phyloP scores from a whole-genome alignment of 2,329 filamentous ascomycete species.

The Pseudocercospora eumusae region DNA sequence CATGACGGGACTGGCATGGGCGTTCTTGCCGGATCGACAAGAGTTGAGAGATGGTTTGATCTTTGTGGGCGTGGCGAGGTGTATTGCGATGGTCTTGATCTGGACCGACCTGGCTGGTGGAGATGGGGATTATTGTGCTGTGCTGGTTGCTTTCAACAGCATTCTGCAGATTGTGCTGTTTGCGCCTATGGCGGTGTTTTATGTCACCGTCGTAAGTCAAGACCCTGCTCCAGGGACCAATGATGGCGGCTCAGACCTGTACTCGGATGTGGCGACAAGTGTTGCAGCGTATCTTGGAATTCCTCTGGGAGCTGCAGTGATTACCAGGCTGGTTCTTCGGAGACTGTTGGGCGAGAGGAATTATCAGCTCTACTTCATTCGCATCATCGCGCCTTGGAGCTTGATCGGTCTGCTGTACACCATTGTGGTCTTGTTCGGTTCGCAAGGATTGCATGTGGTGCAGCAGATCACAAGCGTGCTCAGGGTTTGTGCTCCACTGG shows the following conservation, averaged over 20 bases:
- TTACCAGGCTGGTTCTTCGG: conserved; percentile 68
- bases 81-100: conserved; percentile 85
- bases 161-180: conserved; percentile 53
- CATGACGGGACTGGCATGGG: conserved; percentile 75
- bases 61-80: conserved; percentile 79
- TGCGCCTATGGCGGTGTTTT: conserved; percentile 50
- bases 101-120: conserved; percentile 79
- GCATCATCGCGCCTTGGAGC: conserved; percentile 69
- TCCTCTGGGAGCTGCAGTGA: conserved; percentile 74
- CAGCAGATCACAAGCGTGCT: conserved; percentile 82
- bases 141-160: conserved; percentile 53
- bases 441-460: conserved; percentile 74
- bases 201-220: conserved; percentile 63
- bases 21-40: conserved; percentile 54
- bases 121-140: conserved; percentile 77
- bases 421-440: conserved; percentile 81
- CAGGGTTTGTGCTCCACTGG: conserved; percentile 74
- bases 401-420: conserved; percentile 84
- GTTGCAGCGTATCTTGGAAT: conserved; percentile 83
- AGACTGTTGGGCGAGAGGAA: conserved; percentile 56
- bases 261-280: conserved; percentile 65
- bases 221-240: conserved; percentile 44
- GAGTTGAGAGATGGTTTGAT: conserved; percentile 65
- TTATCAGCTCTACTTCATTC: conserved; percentile 72
- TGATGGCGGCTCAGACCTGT: conserved; percentile 39